A percentile compares a stretch with the other conserved stretches of the same genome.
Conservation (phyloP, 2,329 filamentous ascomycete species). For the Apiospora aurea region DNA sequence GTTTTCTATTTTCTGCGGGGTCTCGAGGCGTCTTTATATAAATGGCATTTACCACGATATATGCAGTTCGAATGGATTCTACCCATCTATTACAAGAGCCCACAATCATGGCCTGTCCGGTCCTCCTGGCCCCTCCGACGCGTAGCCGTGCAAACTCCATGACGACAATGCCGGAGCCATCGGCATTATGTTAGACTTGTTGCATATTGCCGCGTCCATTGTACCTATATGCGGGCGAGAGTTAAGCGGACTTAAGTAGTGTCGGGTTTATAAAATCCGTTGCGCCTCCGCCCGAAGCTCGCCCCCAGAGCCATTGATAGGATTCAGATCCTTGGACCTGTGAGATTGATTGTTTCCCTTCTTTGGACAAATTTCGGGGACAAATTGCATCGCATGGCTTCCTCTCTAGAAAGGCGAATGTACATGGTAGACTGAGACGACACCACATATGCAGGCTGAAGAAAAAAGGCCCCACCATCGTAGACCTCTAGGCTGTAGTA, state of each 20-base stretch:
- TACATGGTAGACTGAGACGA: too few species aligned
- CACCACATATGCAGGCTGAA: not conserved
- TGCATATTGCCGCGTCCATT: not conserved
- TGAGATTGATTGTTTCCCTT: too few species aligned
- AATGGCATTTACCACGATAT: not conserved
- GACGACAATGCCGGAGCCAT: slow-evolving; percentile 7
- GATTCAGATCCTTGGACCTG: not conserved
- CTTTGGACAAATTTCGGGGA: not conserved
- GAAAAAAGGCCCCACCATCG: not conserved
- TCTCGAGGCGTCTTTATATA: not conserved
- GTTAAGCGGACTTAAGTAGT: not conserved
- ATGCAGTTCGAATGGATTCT: not conserved
- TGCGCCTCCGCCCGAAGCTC: not conserved
- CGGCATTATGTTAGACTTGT: not conserved
- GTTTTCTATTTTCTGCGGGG: not conserved
- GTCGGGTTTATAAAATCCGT: slow-evolving; percentile 7
- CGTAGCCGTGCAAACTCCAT: slow-evolving; percentile 1
- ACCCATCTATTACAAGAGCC: not conserved
- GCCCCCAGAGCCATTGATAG: not conserved
- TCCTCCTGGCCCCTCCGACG: not conserved
- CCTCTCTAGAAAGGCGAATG: not conserved
- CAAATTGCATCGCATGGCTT: not conserved
- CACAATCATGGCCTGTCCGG: not conserved
- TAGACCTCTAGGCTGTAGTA: not conserved
- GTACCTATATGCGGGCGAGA: not conserved